Percentiles rank a stretch among this genome's conserved stretches.
Conservation (phyloP, 202 grass and related monocot species). For the Setaria italica region DNA sequence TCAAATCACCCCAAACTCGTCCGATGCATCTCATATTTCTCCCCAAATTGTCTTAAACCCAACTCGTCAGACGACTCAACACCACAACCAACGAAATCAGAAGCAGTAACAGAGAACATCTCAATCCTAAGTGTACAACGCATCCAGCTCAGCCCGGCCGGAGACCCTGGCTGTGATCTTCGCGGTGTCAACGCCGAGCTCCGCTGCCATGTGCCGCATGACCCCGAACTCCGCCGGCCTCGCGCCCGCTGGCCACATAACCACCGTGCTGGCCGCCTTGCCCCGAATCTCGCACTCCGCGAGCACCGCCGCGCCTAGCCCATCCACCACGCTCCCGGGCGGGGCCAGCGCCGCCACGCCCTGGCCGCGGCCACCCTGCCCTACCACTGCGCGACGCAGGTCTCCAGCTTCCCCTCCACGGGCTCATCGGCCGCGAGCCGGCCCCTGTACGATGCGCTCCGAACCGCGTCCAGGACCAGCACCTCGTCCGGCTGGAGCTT, state of each 20-base stretch:
- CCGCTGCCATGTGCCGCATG: conserved; percentile 49
- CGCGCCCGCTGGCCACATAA: conserved; percentile 74
- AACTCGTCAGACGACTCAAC: not conserved
- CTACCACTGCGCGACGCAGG: conserved; percentile 48
- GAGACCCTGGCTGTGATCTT: conserved; percentile 47
- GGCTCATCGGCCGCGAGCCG: conserved; percentile 68
- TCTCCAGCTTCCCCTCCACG: conserved; percentile 91
- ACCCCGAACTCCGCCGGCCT: conserved; percentile 49
- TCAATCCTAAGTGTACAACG: conserved; percentile 61
- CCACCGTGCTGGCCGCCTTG: conserved; percentile 74
- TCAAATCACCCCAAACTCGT: not conserved
- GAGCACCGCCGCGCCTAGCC: conserved; percentile 75
- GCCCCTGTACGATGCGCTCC: conserved; percentile 72
- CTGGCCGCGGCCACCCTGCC: conserved; percentile 49
- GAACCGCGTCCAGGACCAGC: conserved; percentile 73
- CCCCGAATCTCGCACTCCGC: conserved; percentile 80
- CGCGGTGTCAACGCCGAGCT: conserved; percentile 58
- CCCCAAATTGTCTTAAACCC: not conserved
- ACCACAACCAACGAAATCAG: conserved; percentile 11
- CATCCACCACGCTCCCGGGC: conserved; percentile 85
- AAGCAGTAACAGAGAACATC: not conserved
- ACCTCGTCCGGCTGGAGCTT: conserved; percentile 66
- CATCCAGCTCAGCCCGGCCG: conserved; percentile 55
- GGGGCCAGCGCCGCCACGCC: conserved; percentile 54
- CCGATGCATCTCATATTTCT: conserved; percentile 15